Evolutionary conservation across 2,329 filamentous ascomycete genomes (phyloP).

Genomic region (Nemania diffusa): DNA sequence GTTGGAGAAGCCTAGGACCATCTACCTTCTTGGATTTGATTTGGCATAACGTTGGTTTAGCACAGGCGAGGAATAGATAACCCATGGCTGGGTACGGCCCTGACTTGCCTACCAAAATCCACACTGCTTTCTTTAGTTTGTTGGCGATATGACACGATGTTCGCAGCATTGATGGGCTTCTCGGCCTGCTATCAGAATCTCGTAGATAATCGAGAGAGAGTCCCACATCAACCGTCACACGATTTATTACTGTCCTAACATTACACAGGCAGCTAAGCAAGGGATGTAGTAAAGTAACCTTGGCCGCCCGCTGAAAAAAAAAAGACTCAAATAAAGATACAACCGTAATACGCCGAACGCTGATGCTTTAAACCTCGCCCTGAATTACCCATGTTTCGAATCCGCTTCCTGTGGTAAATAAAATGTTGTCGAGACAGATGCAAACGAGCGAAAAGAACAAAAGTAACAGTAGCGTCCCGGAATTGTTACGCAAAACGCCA

Average conservation of each 20-base stretch:
- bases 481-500: constrained; percentile 27
- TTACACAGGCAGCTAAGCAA: background rate
- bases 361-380: constrained; percentile 32
- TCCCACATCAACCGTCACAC: background rate
- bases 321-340: constrained; percentile 9
- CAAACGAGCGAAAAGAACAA: background rate
- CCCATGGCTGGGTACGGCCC: background rate
- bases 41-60: background rate
- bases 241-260: background rate
- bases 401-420: constrained; percentile 17
- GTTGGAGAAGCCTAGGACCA: background rate
- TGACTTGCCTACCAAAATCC: background rate
- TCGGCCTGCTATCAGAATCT: background rate
- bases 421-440: background rate
- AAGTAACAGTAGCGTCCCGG: background rate
- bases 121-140: background rate
- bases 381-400: constrained; percentile 12
- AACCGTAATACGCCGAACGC: constrained; percentile 31
- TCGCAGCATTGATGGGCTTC: background rate
- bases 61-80: background rate
- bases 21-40: background rate
- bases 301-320: background rate
- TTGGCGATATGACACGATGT: no score
- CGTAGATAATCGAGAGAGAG: background rate
- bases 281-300: background rate